These are phyloP conservation scores for Cenchrus fungigraminus DNA, from an alignment of 176 grass and related monocot species.

Conservation along the genomic window DNA sequence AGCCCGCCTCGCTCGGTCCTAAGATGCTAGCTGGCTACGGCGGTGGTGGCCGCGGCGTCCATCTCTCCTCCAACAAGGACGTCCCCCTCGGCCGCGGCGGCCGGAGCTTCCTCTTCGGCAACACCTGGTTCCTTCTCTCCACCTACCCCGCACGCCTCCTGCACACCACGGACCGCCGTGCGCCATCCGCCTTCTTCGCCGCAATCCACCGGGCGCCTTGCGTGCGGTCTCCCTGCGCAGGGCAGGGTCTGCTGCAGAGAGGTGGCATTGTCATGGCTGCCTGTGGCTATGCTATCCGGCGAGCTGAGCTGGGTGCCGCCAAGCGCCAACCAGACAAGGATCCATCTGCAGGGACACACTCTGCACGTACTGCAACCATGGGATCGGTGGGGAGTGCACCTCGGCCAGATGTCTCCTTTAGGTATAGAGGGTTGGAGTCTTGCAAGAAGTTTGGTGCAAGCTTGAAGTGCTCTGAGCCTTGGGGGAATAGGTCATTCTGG, in stretches of 20 bases:
- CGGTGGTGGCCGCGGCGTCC: conserved; percentile 22
- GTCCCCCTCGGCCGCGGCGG: conserved; percentile 40
- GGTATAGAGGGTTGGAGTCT: conserved; percentile 58
- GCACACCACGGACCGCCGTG: conserved; percentile 54
- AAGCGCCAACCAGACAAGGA: conserved; percentile 51
- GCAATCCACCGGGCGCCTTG: conserved; percentile 49
- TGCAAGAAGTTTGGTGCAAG: conserved; percentile 54
- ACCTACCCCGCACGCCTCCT: conserved; percentile 55
- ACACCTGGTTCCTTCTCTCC: conserved; percentile 78
- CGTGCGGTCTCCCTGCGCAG: conserved; percentile 46
- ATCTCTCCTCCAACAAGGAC: conserved; percentile 59
- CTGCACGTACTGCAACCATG: conserved; percentile 13
- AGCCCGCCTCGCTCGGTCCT: conserved; percentile 42
- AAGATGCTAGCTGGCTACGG: conserved; percentile 56
- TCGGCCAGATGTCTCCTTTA: conserved; percentile 52
- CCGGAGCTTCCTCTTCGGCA: conserved; percentile 79
- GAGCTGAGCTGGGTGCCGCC: conserved; percentile 43
- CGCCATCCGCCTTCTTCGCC: conserved; percentile 48
- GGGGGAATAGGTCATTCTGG: conserved; percentile 61
- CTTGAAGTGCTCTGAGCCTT: conserved; percentile 54
- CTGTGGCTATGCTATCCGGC: conserved; percentile 48
- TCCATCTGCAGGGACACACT: background rate
- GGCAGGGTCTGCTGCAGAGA: conserved; percentile 59
- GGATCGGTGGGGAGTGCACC: conserved; percentile 22
- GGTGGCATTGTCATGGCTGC: conserved; percentile 66